Percentiles rank a stretch among this genome's conserved stretches.
Evolutionary conservation across 2,329 filamentous ascomycete species (phyloP).

Genomic region (Aspergillus piperis): DNA sequence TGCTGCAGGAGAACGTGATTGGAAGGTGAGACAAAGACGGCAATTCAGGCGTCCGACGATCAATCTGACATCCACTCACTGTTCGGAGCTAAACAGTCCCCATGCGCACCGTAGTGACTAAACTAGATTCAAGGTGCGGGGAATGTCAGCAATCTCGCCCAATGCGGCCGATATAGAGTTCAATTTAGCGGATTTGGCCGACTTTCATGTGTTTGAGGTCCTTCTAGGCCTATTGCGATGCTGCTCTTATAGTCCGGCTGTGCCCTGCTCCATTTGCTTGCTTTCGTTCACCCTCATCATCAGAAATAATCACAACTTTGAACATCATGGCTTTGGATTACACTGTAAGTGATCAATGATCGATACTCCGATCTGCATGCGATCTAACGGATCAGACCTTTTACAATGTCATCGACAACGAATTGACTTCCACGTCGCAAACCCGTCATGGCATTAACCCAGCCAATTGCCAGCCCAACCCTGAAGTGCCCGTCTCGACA

Average conservation of each 20-base stretch:
- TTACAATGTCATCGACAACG: slow-evolving; percentile 55
- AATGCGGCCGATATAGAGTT: neutral
- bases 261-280: neutral
- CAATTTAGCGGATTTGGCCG: neutral
- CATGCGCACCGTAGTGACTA: neutral
- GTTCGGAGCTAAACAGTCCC: neutral
- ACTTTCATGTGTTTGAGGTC: too few species aligned
- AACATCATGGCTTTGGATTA: neutral
- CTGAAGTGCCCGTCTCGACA: slow-evolving; percentile 54
- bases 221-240: neutral
- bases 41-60: neutral
- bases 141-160: neutral
- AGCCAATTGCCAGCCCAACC: slow-evolving; percentile 51
- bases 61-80: neutral
- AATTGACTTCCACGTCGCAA: slow-evolving; percentile 46
- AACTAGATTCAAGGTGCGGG: neutral
- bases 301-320: neutral
- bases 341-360: neutral
- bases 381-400: slow-evolving; percentile 38
- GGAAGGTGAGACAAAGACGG: neutral
- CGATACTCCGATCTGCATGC: neutral
- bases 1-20: neutral
- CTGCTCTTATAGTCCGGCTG: neutral
- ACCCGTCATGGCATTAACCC: slow-evolving; percentile 56
- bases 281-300: neutral